Conservation (phyloP, 2,329 filamentous ascomycete genomes). For the Ilyonectria robusta region DNA sequence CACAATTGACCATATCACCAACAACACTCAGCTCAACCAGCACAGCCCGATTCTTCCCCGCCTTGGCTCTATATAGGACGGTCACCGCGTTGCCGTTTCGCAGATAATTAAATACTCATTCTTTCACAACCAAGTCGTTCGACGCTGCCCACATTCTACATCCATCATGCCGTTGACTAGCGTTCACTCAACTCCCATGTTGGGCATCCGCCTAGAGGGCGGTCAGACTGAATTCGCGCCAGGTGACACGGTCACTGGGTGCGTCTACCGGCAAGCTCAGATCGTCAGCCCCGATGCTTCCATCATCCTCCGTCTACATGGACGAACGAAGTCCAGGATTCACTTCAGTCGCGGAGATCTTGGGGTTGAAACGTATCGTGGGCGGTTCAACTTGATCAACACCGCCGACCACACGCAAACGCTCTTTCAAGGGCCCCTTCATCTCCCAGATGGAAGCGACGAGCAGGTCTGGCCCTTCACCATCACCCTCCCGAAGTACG, state of each 20-base stretch:
- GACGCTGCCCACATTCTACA: neutral
- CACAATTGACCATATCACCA: neutral
- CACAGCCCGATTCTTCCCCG: neutral
- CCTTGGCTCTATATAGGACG: neutral
- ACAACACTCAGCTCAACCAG: neutral
- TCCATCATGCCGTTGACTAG: constrained; percentile 21
- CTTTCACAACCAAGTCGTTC: neutral
- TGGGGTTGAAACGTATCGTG: constrained; percentile 37
- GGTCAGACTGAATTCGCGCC: constrained; percentile 22
- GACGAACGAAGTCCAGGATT: constrained; percentile 48
- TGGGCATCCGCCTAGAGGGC: constrained; percentile 33
- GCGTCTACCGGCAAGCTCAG: constrained; percentile 37
- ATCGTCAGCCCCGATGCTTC: constrained; percentile 39
- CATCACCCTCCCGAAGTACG: constrained; percentile 45
- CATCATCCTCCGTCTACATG: constrained; percentile 43
- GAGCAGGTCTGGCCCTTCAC: constrained; percentile 48
- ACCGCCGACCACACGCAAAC: constrained; percentile 8
- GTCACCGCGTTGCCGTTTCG: neutral
- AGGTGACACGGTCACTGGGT: constrained; percentile 49
- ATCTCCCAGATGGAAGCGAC: constrained; percentile 34
- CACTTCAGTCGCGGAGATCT: constrained; percentile 23
- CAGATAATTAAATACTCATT: neutral
- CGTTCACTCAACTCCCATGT: neutral
- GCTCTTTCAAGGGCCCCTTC: constrained; percentile 44
- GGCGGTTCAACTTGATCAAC: constrained; percentile 46